A percentile compares a stretch with the other conserved stretches of the same genome.
Evolutionary conservation across 2,329 filamentous ascomycete species (phyloP).

Genomic region (Fusarium brachygibbosum): DNA sequence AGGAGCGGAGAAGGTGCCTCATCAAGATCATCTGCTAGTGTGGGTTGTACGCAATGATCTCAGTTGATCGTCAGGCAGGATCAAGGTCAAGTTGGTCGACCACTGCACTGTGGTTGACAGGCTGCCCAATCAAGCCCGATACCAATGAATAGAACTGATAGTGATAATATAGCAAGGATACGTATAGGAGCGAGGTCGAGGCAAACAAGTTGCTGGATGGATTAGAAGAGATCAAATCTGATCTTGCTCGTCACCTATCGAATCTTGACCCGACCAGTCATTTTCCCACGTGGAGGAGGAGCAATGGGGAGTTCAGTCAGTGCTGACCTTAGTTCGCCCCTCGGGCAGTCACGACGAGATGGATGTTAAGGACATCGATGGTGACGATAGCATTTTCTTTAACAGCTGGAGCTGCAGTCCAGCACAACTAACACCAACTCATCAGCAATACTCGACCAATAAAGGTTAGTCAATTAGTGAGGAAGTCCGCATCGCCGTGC

Average conservation of each 20-base stretch:
- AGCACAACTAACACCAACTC: conserved; percentile 1
- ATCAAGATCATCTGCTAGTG: conserved; percentile 12
- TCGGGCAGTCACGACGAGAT: neutral
- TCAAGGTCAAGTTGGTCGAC: neutral
- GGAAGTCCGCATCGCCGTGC: conserved; percentile 11
- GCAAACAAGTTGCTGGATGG: conserved; percentile 21
- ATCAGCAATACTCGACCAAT: conserved; percentile 15
- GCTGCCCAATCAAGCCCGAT: conserved; percentile 1
- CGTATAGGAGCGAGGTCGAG: conserved; percentile 8
- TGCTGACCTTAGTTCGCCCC: neutral
- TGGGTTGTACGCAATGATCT: conserved; percentile 3
- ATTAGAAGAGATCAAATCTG: conserved; percentile 6
- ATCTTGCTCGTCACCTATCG: neutral
- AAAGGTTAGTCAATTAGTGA: conserved; percentile 23
- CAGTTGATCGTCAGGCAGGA: conserved; percentile 24
- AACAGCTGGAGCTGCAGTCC: conserved; percentile 1
- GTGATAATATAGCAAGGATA: conserved; percentile 18
- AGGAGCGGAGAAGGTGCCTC: conserved; percentile 17
- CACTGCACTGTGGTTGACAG: neutral
- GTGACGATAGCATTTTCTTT: neutral
- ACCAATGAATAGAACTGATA: conserved; percentile 1
- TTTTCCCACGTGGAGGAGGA: conserved; percentile 34
- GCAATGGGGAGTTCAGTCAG: neutral
- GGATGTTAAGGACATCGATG: neutral
- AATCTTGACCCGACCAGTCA: conserved; percentile 17